phyloP scores from a whole-genome alignment of 257 asterid species.

The Orobanche coerulescens region DNA sequence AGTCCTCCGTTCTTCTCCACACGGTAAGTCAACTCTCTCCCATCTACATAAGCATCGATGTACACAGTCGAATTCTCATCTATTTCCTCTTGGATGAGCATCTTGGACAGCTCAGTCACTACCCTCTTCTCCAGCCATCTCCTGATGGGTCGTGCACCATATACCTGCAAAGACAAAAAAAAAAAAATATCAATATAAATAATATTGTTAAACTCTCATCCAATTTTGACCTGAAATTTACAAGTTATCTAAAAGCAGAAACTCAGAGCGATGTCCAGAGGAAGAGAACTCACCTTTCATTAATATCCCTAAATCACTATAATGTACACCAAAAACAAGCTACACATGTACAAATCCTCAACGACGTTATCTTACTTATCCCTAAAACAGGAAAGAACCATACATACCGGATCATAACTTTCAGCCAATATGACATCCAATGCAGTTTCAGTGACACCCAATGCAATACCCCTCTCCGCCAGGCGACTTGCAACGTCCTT shows the following conservation, averaged over 20 bases:
- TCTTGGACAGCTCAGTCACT: conserved; percentile 74
- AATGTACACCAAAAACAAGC: too few species aligned
- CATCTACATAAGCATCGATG: conserved; percentile 42
- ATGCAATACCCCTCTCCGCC: conserved; percentile 83
- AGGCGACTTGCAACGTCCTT: conserved; percentile 74
- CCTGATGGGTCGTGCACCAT: conserved; percentile 86
- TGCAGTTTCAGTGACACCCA: conserved; percentile 72
- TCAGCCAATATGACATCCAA: conserved; percentile 59
- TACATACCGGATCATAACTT: conserved; percentile 81
- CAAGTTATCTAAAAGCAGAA: too few species aligned
- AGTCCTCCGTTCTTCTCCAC: conserved; percentile 87
- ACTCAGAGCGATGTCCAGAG: too few species aligned
- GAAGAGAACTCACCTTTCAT: too few species aligned
- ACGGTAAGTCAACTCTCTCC: conserved; percentile 37
- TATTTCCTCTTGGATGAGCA: conserved; percentile 73
- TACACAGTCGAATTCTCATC: conserved; percentile 81
- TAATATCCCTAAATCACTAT: too few species aligned
- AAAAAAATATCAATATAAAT: too few species aligned
- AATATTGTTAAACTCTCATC: too few species aligned
- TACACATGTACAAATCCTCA: too few species aligned
- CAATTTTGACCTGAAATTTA: too few species aligned
- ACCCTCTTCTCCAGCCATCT: conserved; percentile 91
- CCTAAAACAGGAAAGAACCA: too few species aligned
- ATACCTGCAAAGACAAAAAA: conserved; percentile 34
- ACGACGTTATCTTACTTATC: too few species aligned